phyloP scores from a whole-genome alignment of 179 eudicot species.

The Beta macrorhiza region DNA sequence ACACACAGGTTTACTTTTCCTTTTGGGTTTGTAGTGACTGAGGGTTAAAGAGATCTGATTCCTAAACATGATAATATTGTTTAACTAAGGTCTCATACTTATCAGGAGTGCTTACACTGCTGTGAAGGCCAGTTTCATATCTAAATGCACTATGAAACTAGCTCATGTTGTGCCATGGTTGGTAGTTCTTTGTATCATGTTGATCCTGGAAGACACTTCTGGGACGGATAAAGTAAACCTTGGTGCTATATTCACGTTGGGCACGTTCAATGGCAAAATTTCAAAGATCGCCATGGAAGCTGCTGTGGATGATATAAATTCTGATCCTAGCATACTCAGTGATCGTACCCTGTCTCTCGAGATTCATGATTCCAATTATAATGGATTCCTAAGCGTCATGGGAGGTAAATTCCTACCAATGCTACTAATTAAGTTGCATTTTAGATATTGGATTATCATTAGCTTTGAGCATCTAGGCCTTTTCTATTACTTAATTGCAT shows the following conservation, averaged over 20 bases:
- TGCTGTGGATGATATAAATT: slow-evolving; percentile 60
- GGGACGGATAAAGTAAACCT: slow-evolving; percentile 37
- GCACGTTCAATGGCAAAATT: slow-evolving; percentile 41
- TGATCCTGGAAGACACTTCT: slow-evolving; percentile 27
- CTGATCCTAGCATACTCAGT: slow-evolving; percentile 53
- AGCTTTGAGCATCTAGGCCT: neutral
- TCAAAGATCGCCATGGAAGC: slow-evolving; percentile 51
- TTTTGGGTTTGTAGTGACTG: slow-evolving; percentile 23
- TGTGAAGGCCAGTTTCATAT: slow-evolving; percentile 15
- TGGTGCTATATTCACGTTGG: slow-evolving; percentile 55
- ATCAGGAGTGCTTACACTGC: neutral
- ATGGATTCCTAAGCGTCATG: slow-evolving; percentile 63
- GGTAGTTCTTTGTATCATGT: slow-evolving; percentile 30
- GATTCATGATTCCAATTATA: slow-evolving; percentile 53
- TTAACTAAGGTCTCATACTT: neutral
- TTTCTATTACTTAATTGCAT: too few relatives aligned
- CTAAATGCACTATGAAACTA: slow-evolving; percentile 28
- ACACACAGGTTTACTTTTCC: neutral
- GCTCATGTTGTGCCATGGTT: slow-evolving; percentile 33
- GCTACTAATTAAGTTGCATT: neutral
- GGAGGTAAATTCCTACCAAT: slow-evolving; percentile 48
- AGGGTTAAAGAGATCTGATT: slow-evolving; percentile 30
- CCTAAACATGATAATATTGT: slow-evolving; percentile 4
- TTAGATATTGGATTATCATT: neutral
- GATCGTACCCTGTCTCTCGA: slow-evolving; percentile 48